Base-by-base conservation (phyloP, 2,329 filamentous ascomycete genomes). In the Didymosphaeria variabile region DNA sequence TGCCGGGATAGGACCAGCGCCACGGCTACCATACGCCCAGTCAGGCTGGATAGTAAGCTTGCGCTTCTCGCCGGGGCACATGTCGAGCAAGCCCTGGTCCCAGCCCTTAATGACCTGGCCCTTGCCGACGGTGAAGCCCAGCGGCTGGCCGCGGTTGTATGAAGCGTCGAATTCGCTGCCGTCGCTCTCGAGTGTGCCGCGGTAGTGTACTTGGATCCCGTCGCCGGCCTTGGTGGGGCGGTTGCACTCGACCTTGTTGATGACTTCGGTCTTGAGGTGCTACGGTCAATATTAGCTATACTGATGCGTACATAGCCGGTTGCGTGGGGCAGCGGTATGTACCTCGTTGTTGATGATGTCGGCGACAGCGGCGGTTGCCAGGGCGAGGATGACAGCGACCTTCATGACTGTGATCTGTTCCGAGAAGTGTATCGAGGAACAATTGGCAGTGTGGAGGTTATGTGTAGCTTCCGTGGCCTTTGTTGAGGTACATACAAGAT, bases 41-140 rank as follows among this genome's bases (percentile, higher is more conserved):
- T 92, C 90, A 23, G 94, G 93, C 55, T 93, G 93, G 56, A 99
- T 95, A 31, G 93, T 98, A 76, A 99, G 83, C 61, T 89, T 94
- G 81, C 80, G 87, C 88, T 97, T 97, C 85, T 99, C 94, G 66
- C 95, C 95, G 70, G 95, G 90, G 81, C 94, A 98, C 94, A 98
- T 98, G 75, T 94, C 92, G 49, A 96, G 77, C 26, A 98, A 87
- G 55, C 94, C 94, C 76, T 97, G 83, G 73, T 98, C 94, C 94
- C 94, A 97, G 73, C 94, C 94, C 84, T 95, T 93, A 81, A 99
- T 99, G 61, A 98, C 95, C 78, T 91, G 88, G 49, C 94, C 94
- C 57, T 85, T 83, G 59, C 94, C 95, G 47, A 99, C 84, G 66
- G 85, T 87, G 82, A 99, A 98, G 70, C 78, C 83, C 73, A 99